Base-by-base conservation (phyloP, 495 filamentous ascomycete species). In the Margaritispora aquatica region DNA sequence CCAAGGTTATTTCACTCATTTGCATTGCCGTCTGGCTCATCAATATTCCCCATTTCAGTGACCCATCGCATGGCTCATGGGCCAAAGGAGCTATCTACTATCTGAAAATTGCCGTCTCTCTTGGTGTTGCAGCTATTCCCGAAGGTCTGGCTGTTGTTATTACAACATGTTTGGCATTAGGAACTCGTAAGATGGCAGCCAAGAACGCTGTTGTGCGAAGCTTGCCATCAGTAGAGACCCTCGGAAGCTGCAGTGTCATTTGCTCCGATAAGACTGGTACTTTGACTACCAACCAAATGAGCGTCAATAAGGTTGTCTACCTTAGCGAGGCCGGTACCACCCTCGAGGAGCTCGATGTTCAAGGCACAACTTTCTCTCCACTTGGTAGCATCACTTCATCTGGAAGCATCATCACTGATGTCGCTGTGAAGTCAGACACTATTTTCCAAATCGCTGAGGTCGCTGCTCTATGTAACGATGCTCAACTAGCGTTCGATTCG, bases 241-340 rank as follows among this genome's bases (percentile, higher is more conserved):
- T 99, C 38, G 95, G 95, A 67, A 97, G 95, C 80, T 99, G 95
- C 79, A 97, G 94, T 68, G 92, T 99, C 55, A 96, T 99, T 69
- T 99, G 95, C 76, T 99, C 95, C n/a, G 95, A 99, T 76, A 99
- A 99, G 79, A 99, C 95, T 1, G 95, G 95, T 62, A 99, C 95
- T 22, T 75, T 99, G 69, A 99, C 95, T 24, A 99, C 95, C 34
- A 99, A 97, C 75, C 92, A 99, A 74, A 99, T 99, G 95, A 97
- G 94, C 68, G 95, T 96, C 54, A 93, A 84, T 70, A 96, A 92
- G 74, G 78, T 97, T 41, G 88, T 96, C 26, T 89, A 89, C 69
- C 75, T 99, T 66, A 85, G 79, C 63, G 79, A 84, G 59, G 75
- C 81, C 53, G 92, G 90, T 36, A 80, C 77, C 51, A 86, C 83